Base-by-base conservation (phyloP, 2,329 filamentous ascomycete genomes). In the Trichophyton mentagrophytes region DNA sequence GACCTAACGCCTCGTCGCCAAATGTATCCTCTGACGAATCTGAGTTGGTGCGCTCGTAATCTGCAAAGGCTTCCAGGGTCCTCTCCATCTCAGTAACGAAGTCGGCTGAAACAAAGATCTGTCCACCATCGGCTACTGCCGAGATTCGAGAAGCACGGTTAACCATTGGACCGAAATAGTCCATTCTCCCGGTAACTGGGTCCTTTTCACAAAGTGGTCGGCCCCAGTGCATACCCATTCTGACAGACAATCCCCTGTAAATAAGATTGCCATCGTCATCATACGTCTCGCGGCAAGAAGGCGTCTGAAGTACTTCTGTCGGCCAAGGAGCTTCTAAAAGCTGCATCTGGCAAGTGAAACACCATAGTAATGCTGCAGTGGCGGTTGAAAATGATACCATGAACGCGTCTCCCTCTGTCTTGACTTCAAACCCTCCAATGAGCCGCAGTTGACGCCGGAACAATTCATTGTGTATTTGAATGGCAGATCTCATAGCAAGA, bases 151-250 rank as follows among this genome's bases (percentile, higher is more conserved):
- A 88, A 0, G 93, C 90, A 70, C 95, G 91, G 76, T 99, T 99
- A 69, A 99, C 93, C 90, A 99, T 99, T 13, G 93, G 93, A 0
- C 93, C 93, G 71, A 97, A 99, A 76, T 99, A 99, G 69, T 99
- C 93, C 93, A 99, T 99, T 64, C 93, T 90, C 61, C 91, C 87
- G 1, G 93, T 99, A 57, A 99, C 91, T 0, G 93, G 93, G 73
- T 99, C 93, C 57, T 87, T 88, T 73, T 99, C 93, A 71, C 90
- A 95, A 67, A 99, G 90, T 4, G 92, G 93, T 62, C 88, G 85
- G 66, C 93, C 93, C 83, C 88, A 99, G 73, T 99, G 93, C 63
- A 95, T 90, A 68, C 93, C 93, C 93, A 99, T 99, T 62, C 93
- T 85, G 47, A 99, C 93, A 9, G 91, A 96, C 59, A 99, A 77